Evolutionary conservation across 176 grass and related monocot genomes (phyloP).

Genomic region (Paspalum notatum): DNA sequence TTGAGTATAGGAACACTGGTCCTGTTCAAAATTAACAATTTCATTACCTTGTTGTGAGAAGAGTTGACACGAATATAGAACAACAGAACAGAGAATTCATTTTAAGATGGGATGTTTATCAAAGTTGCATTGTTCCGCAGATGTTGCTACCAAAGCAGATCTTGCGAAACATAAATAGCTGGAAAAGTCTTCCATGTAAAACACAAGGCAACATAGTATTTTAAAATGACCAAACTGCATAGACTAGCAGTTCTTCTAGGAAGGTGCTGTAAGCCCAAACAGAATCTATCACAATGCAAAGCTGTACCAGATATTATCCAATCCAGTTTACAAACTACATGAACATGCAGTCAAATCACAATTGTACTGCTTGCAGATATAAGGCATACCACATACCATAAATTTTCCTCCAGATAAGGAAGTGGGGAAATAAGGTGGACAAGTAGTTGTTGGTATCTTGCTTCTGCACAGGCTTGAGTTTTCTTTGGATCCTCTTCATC

Average conservation of each 20-base stretch:
- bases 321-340: neutral
- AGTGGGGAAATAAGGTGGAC: conserved; percentile 1
- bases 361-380: no score
- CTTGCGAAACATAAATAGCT: neutral
- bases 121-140: neutral
- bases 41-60: neutral
- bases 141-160: neutral
- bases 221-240: no score
- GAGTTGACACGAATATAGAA: neutral
- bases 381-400: neutral
- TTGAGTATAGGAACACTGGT: conserved; percentile 62
- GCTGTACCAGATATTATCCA: no score
- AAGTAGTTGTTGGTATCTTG: neutral
- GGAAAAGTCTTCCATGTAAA: neutral
- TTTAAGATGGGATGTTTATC: neutral
- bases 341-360: no score
- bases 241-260: neutral
- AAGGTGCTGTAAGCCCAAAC: neutral
- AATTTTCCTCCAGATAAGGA: conserved; percentile 16
- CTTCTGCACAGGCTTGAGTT: conserved; percentile 25
- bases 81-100: neutral
- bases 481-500: conserved; percentile 49
- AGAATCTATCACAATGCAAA: no score
- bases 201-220: neutral
- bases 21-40: conserved; percentile 42